Base-by-base conservation (phyloP, 2,329 filamentous ascomycete species). In the Sporothrix schenckii region DNA sequence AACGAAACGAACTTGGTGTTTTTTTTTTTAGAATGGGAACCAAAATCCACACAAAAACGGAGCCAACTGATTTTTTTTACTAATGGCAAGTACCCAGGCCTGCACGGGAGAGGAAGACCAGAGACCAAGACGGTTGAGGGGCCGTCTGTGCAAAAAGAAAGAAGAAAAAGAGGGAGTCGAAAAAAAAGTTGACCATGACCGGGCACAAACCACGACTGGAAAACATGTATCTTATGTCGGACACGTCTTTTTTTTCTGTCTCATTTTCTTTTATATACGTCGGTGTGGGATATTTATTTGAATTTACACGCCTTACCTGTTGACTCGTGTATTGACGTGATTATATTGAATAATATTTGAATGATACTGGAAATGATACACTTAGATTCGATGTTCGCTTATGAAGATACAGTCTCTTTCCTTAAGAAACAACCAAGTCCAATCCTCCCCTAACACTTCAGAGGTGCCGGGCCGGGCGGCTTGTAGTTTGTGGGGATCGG, bases 401-500 rank as follows among this genome's bases (percentile, higher is more conserved):
- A 60, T 34, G 52, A 16, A 54, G 52, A 56, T 30, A 30, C 11
- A 56, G 11, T 16, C 24, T 21, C 53, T 4, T 6, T 4, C 49
- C 4, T 6, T n/a, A 24, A 3, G 24, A 27, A 19, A 1, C 6
- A 53, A 53, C 21, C 27, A 9, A 3, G 4, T 5, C 27, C 49
- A 10, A 1, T 24, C 6, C 3, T 1, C 13, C 19, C 39, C 54
- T 69, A 69, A 44, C 73, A 75, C 16, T 52, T 72, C 13, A 75
- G 30, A 19, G 74, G 73, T 9, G 71, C 70, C 14, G 72, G 73
- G 5, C 72, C 74, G 1, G 72, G 75, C 14, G 71, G 71, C 39
- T 75, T 79, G 72, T 82, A 81, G 52, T 78, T 77, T 0, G 77
- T 79, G 0, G 80, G 80, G 5, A 81, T 73, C 0, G 79, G 80